Percentiles rank a stretch among this genome's conserved stretches.
Evolutionary conservation across 176 grass and related monocot genomes (phyloP).

Genomic region (Paspalum notatum): DNA sequence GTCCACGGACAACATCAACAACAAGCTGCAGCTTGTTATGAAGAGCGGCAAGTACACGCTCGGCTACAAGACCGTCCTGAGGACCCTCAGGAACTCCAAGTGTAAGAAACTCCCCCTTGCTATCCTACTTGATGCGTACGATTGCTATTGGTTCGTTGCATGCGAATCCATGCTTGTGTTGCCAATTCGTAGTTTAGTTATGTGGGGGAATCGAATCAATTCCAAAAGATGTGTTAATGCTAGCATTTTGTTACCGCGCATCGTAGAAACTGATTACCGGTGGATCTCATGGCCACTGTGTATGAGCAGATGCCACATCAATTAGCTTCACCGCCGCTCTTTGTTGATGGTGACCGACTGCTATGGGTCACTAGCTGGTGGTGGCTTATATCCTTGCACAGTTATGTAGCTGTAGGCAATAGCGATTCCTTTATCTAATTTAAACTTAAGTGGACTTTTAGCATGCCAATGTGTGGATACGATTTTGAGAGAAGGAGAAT

Average conservation of each 20-base stretch:
- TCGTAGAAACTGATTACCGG: conserved; percentile 47
- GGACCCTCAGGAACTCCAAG: conserved; percentile 86
- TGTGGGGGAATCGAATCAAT: not conserved
- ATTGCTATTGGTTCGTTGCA: not conserved
- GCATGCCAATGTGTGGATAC: not conserved
- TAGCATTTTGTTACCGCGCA: not conserved
- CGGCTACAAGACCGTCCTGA: conserved; percentile 95
- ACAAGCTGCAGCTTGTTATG: conserved; percentile 93
- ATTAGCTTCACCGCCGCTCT: not conserved
- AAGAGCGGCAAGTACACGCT: conserved; percentile 98
- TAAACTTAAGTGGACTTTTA: not conserved
- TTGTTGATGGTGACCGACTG: not conserved
- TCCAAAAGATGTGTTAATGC: not conserved
- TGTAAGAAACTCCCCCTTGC: conserved; percentile 36
- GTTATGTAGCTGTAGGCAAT: not conserved
- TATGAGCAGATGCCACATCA: conserved; percentile 41
- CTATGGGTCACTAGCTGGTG: not conserved
- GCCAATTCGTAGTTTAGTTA: not conserved
- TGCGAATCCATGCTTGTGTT: not conserved
- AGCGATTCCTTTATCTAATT: not conserved
- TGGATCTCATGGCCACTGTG: conserved; percentile 46
- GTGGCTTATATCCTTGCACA: not conserved
- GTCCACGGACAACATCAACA: conserved; percentile 95
- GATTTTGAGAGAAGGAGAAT: conserved; percentile 33
- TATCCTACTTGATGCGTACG: not conserved